Evolutionary conservation across 192 early-diverging fungal genomes (phyloP), one percentile per base, ranked within the genome.

Genomic region (Paraglomus brasilianum): DNA sequence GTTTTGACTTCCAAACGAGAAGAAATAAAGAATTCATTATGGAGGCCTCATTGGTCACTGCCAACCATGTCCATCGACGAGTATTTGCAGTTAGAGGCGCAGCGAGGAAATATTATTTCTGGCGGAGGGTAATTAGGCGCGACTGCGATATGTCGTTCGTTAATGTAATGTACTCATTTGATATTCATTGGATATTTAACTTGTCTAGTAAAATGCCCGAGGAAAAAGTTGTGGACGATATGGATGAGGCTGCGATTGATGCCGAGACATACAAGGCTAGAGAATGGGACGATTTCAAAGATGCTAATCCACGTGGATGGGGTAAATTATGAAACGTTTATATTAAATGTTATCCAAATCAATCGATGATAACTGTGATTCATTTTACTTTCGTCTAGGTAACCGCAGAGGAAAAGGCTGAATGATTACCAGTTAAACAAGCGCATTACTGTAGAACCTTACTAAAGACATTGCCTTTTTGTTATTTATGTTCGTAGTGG

Each of bases 51-150:
- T 10, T 91, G 91, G 75, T 89, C 84, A 30, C 69, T 99, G 65
- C 97, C 97, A 7, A 97, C 96, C 5, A 98, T 99, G 96, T 84
- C 92, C 0, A 87, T 99, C 52, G 97, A 99, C 49, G 91, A 98
- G 77, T 99, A 95, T 70, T 70, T 98, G 65, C 82, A 93, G 51
- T 84, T 87, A 56, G 95, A 99, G 76, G 79, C 84, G 64, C 87
- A 90, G 69, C 84, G 92, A 5, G 97, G 97, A 5, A 93, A 93
- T 64, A 86, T 98, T 39, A 87, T 99, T 45, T 82, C 78, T 21
- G 93, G 92, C 21, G 97, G 97, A 66, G 90, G 89, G 86, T 86
- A 81, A 71, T 78, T 56, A 6, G 13, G 6, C 24, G 13, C 8
- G 30, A 30, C 30, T 30, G 30, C 3, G 4, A 30, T 30, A 30